Evolutionary conservation across 306 rosid genomes (phyloP).

Genomic region (Vicia sativa): DNA sequence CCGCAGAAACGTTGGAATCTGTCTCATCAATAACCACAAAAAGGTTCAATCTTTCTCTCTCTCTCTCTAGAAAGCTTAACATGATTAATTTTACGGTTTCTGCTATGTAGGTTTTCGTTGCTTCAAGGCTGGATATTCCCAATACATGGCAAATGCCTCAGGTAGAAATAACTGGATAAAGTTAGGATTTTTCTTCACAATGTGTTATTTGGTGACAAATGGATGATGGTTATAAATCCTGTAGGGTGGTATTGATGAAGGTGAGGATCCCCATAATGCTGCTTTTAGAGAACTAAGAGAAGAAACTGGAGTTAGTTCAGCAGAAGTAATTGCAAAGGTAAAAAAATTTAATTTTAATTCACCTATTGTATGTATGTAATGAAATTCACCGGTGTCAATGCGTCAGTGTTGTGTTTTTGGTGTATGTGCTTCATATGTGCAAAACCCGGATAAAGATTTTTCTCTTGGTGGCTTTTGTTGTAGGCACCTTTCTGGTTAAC

Average conservation of each 20-base stretch:
- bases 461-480: slow-evolving; percentile 30
- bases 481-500: slow-evolving; percentile 89
- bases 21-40: slow-evolving; percentile 67
- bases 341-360: slow-evolving; percentile 14
- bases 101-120: slow-evolving; percentile 53
- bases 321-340: slow-evolving; percentile 82
- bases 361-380: too few species aligned
- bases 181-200: slow-evolving; percentile 9
- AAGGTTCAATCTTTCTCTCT: slow-evolving; percentile 45
- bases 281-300: slow-evolving; percentile 81
- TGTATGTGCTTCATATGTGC: too few species aligned
- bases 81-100: not conserved
- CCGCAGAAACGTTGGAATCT: slow-evolving; percentile 78
- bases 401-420: too few species aligned
- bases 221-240: not conserved
- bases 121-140: slow-evolving; percentile 80
- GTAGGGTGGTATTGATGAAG: slow-evolving; percentile 90
- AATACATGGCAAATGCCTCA: slow-evolving; percentile 96
- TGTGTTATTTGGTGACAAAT: not conserved
- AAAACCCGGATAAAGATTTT: too few species aligned
- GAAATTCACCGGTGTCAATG: too few species aligned
- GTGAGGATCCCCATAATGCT: slow-evolving; percentile 81
- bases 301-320: slow-evolving; percentile 89
- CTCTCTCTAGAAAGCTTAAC: slow-evolving; percentile 1
- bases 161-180: slow-evolving; percentile 40